Base-by-base conservation (phyloP, 2,329 filamentous ascomycete genomes). In the Xylariaceae sp. region DNA sequence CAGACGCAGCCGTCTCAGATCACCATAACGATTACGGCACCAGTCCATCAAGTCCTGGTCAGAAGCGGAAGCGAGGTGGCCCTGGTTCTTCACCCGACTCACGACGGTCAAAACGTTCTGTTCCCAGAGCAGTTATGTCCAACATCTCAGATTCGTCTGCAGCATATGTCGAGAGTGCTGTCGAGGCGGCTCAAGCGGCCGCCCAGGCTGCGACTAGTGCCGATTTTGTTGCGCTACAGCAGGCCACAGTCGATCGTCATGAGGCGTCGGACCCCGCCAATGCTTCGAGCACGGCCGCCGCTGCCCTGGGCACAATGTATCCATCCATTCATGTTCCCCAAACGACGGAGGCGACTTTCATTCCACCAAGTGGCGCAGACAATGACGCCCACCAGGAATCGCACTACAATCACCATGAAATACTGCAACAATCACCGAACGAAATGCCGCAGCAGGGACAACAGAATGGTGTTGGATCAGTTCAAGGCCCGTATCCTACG, bases 341-440 rank as follows among this genome's bases (percentile, higher is more conserved):
- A 19, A 73, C 79, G 2, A 83, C 80, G 0, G 80, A 83, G 62
- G 80, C 83, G 68, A 79, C 80, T 15, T 84, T 84, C 65, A 79
- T 79, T 5, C 74, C 76, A n/a, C 80, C 83, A 63, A 68, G 71
- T 2, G 68, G 70, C 12, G 68, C 62, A 41, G 73, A 74, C 12
- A 54, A 58, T 16, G 69, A 71, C n/a, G 69, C 73, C 37, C 68
- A 72, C n/a, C 65, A 68, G 21, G 64, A 65, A 2, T 55, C 67
- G 1, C 69, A 71, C 36, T 69, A 67, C 47, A 63, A 66, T 16
- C 64, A 68, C 15, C 65, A 66, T 32, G 68, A 71, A 13, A 68
- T 73, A 32, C 61, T 67, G 32, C 71, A 72, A 66, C 43, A 67
- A 65, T 56, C 67, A 66, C 52, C 55, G 37, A 55, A 56, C 49